Conservation (phyloP, 306 rosid genomes). For the Prinsepia uniflora region DNA sequence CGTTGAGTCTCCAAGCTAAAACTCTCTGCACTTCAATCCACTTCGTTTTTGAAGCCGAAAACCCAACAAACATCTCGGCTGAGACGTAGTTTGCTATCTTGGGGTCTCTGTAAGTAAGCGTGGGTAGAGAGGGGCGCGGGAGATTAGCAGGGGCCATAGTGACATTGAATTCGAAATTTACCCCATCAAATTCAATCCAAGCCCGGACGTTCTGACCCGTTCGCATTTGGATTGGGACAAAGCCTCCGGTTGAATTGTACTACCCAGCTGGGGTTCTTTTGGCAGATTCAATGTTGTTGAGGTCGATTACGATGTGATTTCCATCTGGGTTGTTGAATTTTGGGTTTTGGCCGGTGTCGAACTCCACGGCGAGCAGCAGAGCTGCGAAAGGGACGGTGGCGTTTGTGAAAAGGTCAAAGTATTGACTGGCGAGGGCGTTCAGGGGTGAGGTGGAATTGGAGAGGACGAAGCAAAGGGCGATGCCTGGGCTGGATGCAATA, state of each 20-base stretch:
- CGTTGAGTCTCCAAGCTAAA: constrained; percentile 86
- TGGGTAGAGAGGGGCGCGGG: constrained; percentile 40
- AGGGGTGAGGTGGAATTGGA: constrained; percentile 67
- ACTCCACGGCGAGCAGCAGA: constrained; percentile 76
- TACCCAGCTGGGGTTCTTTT: constrained; percentile 35
- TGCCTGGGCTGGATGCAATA: constrained; percentile 61
- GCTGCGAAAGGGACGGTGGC: constrained; percentile 31
- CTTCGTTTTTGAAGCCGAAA: constrained; percentile 70
- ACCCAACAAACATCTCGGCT: constrained; percentile 74
- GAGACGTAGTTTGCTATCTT: constrained; percentile 57
- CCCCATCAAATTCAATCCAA: constrained; percentile 77
- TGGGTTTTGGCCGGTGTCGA: constrained; percentile 75
- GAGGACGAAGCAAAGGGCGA: constrained; percentile 76
- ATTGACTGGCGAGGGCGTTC: constrained; percentile 68
- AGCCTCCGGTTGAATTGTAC: constrained; percentile 42
- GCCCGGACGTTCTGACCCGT: constrained; percentile 60
- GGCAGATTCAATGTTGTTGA: constrained; percentile 45
- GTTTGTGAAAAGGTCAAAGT: constrained; percentile 76
- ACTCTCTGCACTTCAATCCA: constrained; percentile 78
- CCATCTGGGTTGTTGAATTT: constrained; percentile 69
- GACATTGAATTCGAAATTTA: constrained; percentile 46
- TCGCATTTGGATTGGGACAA: constrained; percentile 59
- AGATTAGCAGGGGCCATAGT: constrained; percentile 60
- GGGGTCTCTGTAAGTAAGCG: constrained; percentile 39
- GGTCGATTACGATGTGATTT: constrained; percentile 78